Base-by-base conservation (phyloP, 2,329 filamentous ascomycete genomes). In the Epichloe scottii region DNA sequence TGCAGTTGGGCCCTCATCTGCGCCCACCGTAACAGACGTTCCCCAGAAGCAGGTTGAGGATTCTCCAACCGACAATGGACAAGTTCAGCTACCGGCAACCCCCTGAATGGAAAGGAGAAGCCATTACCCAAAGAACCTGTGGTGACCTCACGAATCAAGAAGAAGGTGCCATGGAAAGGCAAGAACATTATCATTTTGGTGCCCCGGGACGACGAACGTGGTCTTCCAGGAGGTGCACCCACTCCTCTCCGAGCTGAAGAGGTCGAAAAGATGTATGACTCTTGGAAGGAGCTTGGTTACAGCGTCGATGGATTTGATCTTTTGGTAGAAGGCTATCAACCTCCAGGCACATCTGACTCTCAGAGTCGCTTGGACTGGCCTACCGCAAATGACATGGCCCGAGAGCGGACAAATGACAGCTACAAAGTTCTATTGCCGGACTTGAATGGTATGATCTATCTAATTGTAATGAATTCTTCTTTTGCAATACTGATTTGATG, bases 331-430 rank as follows among this genome's bases (percentile, higher is more conserved):
- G 66, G 64, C 3, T 64, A 61, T 30, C 62, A 67, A 30, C 61
- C 67, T 5, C 63, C 70, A 2, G 60, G 64, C 5, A 67, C 67
- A 4, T 67, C 67, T 46, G 68, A 75, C 44, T 76, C 77, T 3
- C 85, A 87, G 65, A 89, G 84, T 59, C 76, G 82, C 55, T 73
- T 74, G 42, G 73, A 81, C 34, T 91, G 83, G 79, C 87, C 87
- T 1, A 71, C 76, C 42, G 71, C 76, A 42, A 71, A 74, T 10
- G 80, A 88, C 50, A 62, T 85, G 34, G 66, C 63, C 7, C 68
- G 68, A 48, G 82, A 87, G 58, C 74, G 79, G 45, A 66, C 71
- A 15, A 63, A 74, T 44, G 67, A 69, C 5, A 66, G 65, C n/a
- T 84, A 74, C 61, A 74, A 72, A 50, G 83, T 93, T 37, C 75